Evolutionary conservation across 495 filamentous ascomycete species (phyloP).

Genomic region (Talaromyces wortmannii): DNA sequence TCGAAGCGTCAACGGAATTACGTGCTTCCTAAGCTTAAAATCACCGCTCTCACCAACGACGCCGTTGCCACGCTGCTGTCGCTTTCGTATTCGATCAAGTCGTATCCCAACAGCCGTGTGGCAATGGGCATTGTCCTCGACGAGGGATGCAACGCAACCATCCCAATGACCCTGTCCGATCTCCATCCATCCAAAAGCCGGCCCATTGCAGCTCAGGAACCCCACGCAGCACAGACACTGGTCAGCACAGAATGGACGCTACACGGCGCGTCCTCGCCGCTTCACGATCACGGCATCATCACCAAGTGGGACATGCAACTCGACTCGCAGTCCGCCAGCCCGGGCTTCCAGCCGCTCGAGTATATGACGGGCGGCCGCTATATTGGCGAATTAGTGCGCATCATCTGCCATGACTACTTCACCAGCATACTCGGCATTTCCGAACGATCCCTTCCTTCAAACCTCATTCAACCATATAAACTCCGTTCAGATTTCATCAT

Average conservation of each 20-base stretch:
- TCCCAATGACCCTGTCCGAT: constrained; percentile 58
- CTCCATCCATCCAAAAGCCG: constrained; percentile 58
- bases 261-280: constrained; percentile 58
- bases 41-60: constrained; percentile 79
- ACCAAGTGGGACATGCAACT: constrained; percentile 67
- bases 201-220: constrained; percentile 25
- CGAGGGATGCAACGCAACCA: constrained; percentile 78
- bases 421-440: constrained; percentile 28
- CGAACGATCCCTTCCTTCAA: constrained; percentile 40
- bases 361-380: constrained; percentile 84
- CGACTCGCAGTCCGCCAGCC: constrained; percentile 57
- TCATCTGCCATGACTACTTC: constrained; percentile 64
- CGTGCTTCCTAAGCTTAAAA: constrained; percentile 57
- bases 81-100: constrained; percentile 58
- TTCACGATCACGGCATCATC: constrained; percentile 54
- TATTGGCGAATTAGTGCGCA: constrained; percentile 69
- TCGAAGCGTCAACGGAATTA: constrained; percentile 37
- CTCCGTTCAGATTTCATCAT: constrained; percentile 66
- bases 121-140: constrained; percentile 78
- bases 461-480: constrained; percentile 50
- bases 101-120: constrained; percentile 61
- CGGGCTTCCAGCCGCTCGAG: constrained; percentile 81
- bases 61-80: constrained; percentile 74
- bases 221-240: constrained; percentile 52
- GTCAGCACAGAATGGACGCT: constrained; percentile 89